Conservation (phyloP, 192 early-diverging fungal species). For the Pilaira anomala region DNA sequence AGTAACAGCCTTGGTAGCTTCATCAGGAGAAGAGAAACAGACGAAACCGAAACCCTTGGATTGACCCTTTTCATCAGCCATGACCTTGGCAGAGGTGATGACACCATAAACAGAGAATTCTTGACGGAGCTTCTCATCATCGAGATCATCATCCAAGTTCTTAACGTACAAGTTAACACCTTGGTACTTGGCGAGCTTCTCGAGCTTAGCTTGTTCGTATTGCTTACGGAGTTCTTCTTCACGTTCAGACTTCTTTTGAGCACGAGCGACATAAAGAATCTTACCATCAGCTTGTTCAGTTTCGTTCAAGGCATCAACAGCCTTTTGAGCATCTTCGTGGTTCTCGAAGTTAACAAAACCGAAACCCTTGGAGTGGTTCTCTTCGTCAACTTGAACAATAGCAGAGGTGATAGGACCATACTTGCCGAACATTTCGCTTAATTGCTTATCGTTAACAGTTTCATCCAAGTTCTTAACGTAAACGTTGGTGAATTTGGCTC, state of each 20-base stretch:
- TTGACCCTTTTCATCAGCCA: constrained; percentile 85
- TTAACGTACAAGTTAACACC: constrained; percentile 98
- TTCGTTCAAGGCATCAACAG: constrained; percentile 93
- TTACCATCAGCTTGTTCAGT: constrained; percentile 82
- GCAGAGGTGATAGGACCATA: constrained; percentile 85
- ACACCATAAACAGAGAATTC: constrained; percentile 95
- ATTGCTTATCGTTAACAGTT: constrained; percentile 75
- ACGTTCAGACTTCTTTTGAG: constrained; percentile 98
- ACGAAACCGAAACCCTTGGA: constrained; percentile 98
- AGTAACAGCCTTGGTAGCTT: constrained; percentile 96
- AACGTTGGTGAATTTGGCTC: constrained; percentile 94
- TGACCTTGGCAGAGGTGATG: constrained; percentile 97
- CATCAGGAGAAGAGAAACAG: constrained; percentile 96
- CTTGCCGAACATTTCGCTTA: constrained; percentile 72
- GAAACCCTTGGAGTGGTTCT: constrained; percentile 86
- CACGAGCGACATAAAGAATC: constrained; percentile 92
- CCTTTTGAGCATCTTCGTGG: constrained; percentile 84
- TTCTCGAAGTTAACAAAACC: constrained; percentile 96
- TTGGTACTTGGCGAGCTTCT: constrained; percentile 98
- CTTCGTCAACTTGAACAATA: constrained; percentile 73
- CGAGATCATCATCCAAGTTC: constrained; percentile 95
- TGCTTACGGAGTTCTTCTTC: constrained; percentile 93
- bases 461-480: constrained; percentile 95
- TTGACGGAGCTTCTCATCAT: constrained; percentile 94
- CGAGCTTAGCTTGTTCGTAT: constrained; percentile 93